A percentile compares a stretch with the other conserved stretches of the same genome.
These are phyloP conservation scores for Stenocarpella maydis DNA, from an alignment of 2,329 filamentous ascomycete genomes.

Conservation along the genomic window DNA sequence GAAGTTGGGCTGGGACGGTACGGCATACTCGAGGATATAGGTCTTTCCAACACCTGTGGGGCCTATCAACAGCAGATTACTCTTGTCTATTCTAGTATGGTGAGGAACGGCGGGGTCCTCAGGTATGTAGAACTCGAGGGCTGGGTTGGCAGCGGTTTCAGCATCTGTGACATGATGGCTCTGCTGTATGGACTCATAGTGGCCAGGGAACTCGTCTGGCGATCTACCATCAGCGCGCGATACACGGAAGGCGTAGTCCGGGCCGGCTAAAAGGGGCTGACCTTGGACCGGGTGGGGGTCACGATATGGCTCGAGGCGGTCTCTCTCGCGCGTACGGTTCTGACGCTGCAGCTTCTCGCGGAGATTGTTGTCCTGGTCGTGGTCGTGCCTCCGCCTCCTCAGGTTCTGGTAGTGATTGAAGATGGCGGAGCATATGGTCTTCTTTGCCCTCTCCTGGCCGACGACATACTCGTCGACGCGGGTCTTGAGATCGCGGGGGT, in stretches of 20 bases:
- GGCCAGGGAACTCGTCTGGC: conserved; percentile 64
- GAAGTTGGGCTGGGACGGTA: background rate
- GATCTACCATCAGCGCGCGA: conserved; percentile 46
- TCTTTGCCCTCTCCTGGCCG: conserved; percentile 93
- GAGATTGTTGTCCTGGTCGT: conserved; percentile 67
- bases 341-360: conserved; percentile 75
- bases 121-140: conserved; percentile 54
- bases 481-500: conserved; percentile 78
- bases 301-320: conserved; percentile 56
- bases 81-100: conserved; percentile 87
- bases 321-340: conserved; percentile 73
- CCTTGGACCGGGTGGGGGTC: conserved; percentile 82
- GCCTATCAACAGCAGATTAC: conserved; percentile 88
- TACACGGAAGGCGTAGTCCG: conserved; percentile 38
- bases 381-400: conserved; percentile 79
- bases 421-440: conserved; percentile 89
- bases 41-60: conserved; percentile 97
- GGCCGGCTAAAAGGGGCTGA: conserved; percentile 47
- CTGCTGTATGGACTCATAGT: conserved; percentile 57
- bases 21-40: conserved; percentile 77
- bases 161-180: conserved; percentile 43
- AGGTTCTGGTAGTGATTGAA: conserved; percentile 97
- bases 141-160: background rate
- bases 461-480: conserved; percentile 96
- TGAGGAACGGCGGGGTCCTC: conserved; percentile 55